Evolutionary conservation across 2,329 filamentous ascomycete genomes (phyloP), one percentile per base, ranked within the genome.

Genomic region (Xylaria sp.): DNA sequence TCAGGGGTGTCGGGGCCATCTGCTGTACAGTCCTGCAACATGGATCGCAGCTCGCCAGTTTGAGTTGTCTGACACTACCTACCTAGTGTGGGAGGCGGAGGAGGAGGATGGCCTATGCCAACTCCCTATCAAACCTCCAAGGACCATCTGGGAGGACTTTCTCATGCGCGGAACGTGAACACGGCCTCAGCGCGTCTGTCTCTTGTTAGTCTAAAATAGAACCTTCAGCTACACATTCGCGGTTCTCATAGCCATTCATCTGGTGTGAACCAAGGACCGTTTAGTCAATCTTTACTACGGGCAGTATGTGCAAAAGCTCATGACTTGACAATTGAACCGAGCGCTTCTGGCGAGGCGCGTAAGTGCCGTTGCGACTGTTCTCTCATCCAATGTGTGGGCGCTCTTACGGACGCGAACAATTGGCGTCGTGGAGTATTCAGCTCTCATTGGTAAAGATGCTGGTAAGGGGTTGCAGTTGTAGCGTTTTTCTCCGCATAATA

Each of bases 401-500:
- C 23, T 30, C 23, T 30, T 30, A 30, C 59, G 63, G 59, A 19
- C 46, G 57, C 60, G 58, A 59, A 57, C 48, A 34, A 30, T 37
- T 46, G 50, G 48, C 46, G 57, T 58, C 9, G 54, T 59, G 55
- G 57, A 11, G 53, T 61, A 62, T 59, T 46, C 57, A 58, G 61
- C 61, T 57, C 58, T 61, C 48, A 63, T 57, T 60, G 59, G 59
- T 53, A 58, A 55, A 56, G 56, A 37, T 50, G 59, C 8, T 39
- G 42, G 48, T 50, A 50, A 55, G 54, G 61, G 61, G 61, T 44
- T 44, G 56, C 42, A 34, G 53, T 10, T 51, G 30, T 46, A 49
- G 47, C 3, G 49, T 58, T 47, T 30, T 60, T 60, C 58, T 67
- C 65, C 68, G 66, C 66, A 68, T 62, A 65, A 63, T 16, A 63